A percentile compares a stretch with the other conserved stretches of the same genome.
Conservation (phyloP, 345 rosid genomes). For the Eucalyptus sp. region DNA sequence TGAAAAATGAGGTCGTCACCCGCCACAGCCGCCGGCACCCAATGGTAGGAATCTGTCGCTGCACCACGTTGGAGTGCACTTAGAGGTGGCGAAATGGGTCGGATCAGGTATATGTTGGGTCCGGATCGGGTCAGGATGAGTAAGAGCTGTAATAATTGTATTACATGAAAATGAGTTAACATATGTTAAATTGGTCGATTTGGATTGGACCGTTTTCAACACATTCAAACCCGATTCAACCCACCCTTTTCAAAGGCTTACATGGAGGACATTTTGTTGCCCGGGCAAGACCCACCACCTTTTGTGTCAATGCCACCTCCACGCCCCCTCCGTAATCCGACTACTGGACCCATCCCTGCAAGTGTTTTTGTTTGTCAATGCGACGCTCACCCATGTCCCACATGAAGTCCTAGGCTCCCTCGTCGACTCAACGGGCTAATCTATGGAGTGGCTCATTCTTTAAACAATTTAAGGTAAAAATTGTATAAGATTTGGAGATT, state of each 20-base stretch:
- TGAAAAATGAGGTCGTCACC: background rate
- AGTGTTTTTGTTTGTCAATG: background rate
- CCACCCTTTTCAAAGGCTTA: background rate
- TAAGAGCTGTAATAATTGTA: background rate
- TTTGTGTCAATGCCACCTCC: background rate
- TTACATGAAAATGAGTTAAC: background rate
- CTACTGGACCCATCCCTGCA: background rate
- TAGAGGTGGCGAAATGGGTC: background rate
- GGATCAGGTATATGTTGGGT: background rate
- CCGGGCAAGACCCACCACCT: background rate
- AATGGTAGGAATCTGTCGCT: background rate
- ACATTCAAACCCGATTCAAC: background rate
- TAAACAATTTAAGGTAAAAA: background rate
- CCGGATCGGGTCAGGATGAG: accelerated
- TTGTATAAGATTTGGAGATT: background rate
- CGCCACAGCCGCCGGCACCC: background rate
- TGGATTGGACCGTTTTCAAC: background rate
- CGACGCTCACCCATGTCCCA: background rate
- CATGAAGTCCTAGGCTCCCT: background rate
- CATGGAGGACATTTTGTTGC: background rate
- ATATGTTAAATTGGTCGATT: background rate
- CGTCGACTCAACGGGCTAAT: background rate
- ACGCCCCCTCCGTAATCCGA: background rate
- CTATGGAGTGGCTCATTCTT: background rate
- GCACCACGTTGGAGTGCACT: background rate